Base-by-base conservation (phyloP, 306 rosid genomes). In the Ochetophila trinervis region DNA sequence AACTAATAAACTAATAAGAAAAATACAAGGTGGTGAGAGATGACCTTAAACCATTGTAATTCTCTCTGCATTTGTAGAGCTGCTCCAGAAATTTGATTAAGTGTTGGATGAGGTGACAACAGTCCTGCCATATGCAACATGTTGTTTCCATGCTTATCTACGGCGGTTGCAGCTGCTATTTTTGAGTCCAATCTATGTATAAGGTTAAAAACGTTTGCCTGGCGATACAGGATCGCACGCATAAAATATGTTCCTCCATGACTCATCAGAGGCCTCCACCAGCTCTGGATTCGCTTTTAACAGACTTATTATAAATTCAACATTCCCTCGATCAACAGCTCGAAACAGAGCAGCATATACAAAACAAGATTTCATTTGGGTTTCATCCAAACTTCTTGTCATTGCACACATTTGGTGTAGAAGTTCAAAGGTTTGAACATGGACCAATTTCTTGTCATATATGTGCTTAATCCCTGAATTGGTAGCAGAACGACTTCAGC, bases 1-100 rank as follows among this genome's bases (percentile, higher is more conserved):
- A 27, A 27, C 3, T 27, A 27, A 27, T 27, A 27, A 27, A 1
- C 32, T n/a, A 27, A 27, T 4, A 27, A 1, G 32, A 27, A 27
- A 27, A 27, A 27, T 27, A 27, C 32, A 27, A 27, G 4, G 32
- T 27, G 32, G 4, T 27, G 32, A 27, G 32, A 27, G 32, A 49
- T 49, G 12, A 64, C 57, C 68, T 64, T 48, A 24, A 49, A 64
- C 68, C 68, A 64, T 30, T 64, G 58, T 13, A 53, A 27, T 45
- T 62, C 55, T 16, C 67, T 44, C 16, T 62, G 67, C 67, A 68
- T 75, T 35, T 68, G 74, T 15, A 76, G 11, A 4, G 69, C 67
- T 3, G 73, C 66, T 32, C 81, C 73, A 1, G 63, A 4, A 9
- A 71, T 66, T 32, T 53, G 2, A 7, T 47, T 30, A 34, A 59